Evolutionary conservation across 805 yeast species (phyloP).

Genomic region (Starmerella potacharoeniae): DNA sequence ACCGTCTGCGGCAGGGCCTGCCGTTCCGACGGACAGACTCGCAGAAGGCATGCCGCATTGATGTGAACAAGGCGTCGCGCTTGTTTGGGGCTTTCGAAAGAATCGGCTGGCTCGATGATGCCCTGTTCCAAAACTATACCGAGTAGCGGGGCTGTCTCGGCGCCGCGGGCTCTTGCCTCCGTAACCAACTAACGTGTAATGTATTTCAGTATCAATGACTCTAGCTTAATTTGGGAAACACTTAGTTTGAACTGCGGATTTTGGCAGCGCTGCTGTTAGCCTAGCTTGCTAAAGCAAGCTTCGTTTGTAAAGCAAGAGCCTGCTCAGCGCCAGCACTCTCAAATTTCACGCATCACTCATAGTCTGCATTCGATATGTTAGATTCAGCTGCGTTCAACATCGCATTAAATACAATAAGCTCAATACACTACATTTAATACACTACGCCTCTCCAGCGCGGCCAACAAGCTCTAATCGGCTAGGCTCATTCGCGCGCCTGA

Average conservation of each 20-base stretch:
- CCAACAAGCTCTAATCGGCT: no score
- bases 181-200: slow-evolving; percentile 1
- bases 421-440: no score
- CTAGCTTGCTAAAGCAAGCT: no score
- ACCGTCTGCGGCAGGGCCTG: slow-evolving; percentile 51
- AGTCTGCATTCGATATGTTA: no score
- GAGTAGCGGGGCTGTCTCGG: neutral
- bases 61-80: slow-evolving; percentile 90
- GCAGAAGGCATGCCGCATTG: slow-evolving; percentile 93
- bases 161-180: neutral
- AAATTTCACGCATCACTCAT: no score
- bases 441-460: no score
- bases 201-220: neutral
- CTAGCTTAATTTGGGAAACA: neutral
- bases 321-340: no score
- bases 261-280: no score
- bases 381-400: no score
- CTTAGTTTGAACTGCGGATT: neutral
- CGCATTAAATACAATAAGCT: no score
- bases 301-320: no score
- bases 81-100: slow-evolving; percentile 80
- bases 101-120: slow-evolving; percentile 84
- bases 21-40: slow-evolving; percentile 96
- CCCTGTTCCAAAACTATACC: slow-evolving; percentile 44
- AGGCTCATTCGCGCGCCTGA: no score